Evolutionary conservation across 2,329 filamentous ascomycete species (phyloP), one percentile per base, ranked within the genome.

Genomic region (Nothophaeocryptopus gaeumannii): DNA sequence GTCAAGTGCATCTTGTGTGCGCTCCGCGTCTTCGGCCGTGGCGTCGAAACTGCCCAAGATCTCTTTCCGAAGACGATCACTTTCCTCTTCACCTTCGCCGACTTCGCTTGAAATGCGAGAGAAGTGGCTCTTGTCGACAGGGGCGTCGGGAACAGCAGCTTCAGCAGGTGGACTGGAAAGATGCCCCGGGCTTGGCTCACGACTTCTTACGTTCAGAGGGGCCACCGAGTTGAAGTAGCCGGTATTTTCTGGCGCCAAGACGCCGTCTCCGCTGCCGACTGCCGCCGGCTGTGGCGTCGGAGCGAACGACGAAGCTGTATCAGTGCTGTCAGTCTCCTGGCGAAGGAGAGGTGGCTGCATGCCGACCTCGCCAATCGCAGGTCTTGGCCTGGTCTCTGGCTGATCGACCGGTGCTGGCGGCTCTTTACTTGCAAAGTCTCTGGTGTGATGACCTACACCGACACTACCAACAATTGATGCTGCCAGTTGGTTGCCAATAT

Each of bases 51-150:
- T 86, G 50, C 80, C 82, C 45, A 89, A 82, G 47, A 91, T 91
- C 60, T 91, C 88, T 51, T 88, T 84, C 26, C 83, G 78, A 39
- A 91, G 67, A 48, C 80, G 76, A 57, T 91, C 87, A 60, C 80
- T 89, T 61, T 89, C 86, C 57, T 84, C 81, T 51, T 84, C 74
- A 7, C 20, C 20, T 7, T 26, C 20, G 20, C 20, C 20, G 29
- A 81, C 77, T 0, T 78, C 51, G 12, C 46, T 55, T 15, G 57
- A 59, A 35, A 61, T 57, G 13, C 48, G 55, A 13, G 57, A 51
- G 29, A 54, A 34, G 30, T 47, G 45, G 20, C 26, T 39, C 34
- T 29, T 11, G 45, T 58, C 11, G 52, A 56, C 33, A 52, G 37
- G 2, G 38, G 36, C 9, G 20, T 26, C 20, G 7, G 20, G 20